Evolutionary conservation across 345 rosid species (phyloP), one percentile per base, ranked within the genome.

Genomic region (Eucalyptus pauciflora): DNA sequence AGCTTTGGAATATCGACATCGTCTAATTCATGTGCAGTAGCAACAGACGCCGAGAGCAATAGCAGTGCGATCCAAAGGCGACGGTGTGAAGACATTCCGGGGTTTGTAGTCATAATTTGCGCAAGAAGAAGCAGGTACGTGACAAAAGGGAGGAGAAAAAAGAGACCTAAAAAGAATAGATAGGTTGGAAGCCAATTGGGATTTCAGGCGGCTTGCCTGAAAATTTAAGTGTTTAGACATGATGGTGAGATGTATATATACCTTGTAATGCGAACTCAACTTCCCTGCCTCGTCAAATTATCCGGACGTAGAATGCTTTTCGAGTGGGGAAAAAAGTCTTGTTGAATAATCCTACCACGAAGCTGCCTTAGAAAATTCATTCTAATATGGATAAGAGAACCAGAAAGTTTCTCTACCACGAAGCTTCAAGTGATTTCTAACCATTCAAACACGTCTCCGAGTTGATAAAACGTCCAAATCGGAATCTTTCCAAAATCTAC

Each of bases 131-230:
- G 67, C 67, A 67, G 16, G 41, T 67, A n/a, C 10, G 20, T 52
- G 56, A 52, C 56, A 52, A 52, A 52, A 52, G 56, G 17, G 41
- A 67, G 56, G 56, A 18, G 24, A 52, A 52, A 52, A 52, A 7
- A 52, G 56, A 52, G 24, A 52, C 56, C 0, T 52, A 52, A 17
- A 52, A 52, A 7, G 4, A 0, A 52, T 52, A 7, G 56, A 52
- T 0, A 1, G 20, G 80, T 0, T 69, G 43, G 20, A 69, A 69
- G 22, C 5, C 80, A 69, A 8, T 16, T 67, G 2, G 37, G 41
- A 67, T 15, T n/a, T 67, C 62, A 24, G 62, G 62, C 62, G 62
- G 62, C 62, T 13, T n/a, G 76, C 37, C 18, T 0, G 37, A n/a
- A 31, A n/a, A n/a, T n/a, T 31, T 14, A 64, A 14, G 76, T n/a